Percentiles rank a stretch among this genome's conserved stretches.
These are phyloP conservation scores for Microcos paniculata DNA, from an alignment of 345 rosid species.

Conservation along the genomic window DNA sequence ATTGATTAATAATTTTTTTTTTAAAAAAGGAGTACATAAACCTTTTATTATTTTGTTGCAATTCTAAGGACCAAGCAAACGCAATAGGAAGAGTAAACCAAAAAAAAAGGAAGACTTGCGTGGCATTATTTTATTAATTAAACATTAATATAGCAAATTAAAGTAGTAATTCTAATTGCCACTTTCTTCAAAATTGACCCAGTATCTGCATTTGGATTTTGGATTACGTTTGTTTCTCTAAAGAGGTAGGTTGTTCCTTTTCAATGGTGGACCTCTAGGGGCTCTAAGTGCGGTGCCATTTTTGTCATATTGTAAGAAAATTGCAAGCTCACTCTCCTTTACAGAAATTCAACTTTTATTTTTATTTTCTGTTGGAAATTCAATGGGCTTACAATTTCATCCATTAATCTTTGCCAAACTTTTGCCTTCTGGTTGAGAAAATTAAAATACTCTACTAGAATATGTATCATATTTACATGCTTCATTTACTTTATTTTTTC, in stretches of 20 bases:
- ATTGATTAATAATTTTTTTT: no score
- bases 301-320: constrained; percentile 5
- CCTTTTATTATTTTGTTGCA: not conserved
- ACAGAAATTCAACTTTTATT: not conserved
- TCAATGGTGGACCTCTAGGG: constrained; percentile 8
- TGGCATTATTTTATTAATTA: not conserved
- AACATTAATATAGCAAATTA: not conserved
- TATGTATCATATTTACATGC: not conserved
- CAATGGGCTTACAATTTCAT: not conserved
- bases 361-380: not conserved
- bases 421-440: not conserved
- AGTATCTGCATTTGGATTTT: constrained; percentile 4
- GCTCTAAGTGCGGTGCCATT: not conserved
- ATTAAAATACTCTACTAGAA: not conserved
- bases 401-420: not conserved
- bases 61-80: not conserved
- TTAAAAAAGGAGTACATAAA: not conserved
- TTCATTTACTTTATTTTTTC: not conserved
- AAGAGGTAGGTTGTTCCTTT: constrained; percentile 15
- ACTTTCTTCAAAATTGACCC: not conserved
- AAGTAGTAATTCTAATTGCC: not conserved
- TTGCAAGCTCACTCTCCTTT: not conserved
- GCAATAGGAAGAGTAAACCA: not conserved
- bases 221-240: constrained; percentile 2
- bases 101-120: no score